Percentiles rank a stretch among this genome's conserved stretches.
Conservation (phyloP, 2,329 filamentous ascomycete species). For the Fusarium sp. region DNA sequence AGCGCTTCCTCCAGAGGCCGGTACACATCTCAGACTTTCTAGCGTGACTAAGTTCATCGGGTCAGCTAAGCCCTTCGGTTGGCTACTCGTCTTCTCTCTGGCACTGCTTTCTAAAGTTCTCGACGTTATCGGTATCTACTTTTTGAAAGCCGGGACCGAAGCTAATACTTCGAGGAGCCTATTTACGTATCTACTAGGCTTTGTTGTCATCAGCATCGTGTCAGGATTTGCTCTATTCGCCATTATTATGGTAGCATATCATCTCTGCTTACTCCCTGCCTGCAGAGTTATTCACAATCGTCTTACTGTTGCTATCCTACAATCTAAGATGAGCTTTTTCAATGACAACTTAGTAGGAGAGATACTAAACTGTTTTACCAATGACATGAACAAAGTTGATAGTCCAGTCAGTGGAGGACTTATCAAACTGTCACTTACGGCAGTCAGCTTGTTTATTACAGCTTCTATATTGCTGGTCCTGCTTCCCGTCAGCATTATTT, state of each 20-base stretch:
- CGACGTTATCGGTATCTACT: neutral
- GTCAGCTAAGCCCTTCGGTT: neutral
- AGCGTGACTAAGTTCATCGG: no score
- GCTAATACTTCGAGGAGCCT: neutral
- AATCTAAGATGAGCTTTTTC: neutral
- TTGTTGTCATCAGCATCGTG: no score
- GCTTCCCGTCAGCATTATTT: neutral
- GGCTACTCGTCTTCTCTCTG: neutral
- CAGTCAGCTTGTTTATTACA: neutral
- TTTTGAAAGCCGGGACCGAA: neutral
- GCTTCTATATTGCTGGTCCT: neutral
- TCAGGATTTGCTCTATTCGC: neutral
- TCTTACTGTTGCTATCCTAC: neutral
- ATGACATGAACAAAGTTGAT: neutral
- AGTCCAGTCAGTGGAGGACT: neutral
- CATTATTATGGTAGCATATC: neutral
- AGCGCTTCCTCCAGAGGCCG: no score
- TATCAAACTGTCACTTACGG: neutral
- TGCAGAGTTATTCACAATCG: neutral
- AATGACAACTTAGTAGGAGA: neutral
- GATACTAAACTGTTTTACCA: neutral
- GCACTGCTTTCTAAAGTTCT: neutral
- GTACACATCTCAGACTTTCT: no score
- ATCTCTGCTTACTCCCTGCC: neutral
- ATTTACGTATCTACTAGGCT: no score